A percentile compares a stretch with the other conserved stretches of the same genome.
Evolutionary conservation across 2,329 filamentous ascomycete species (phyloP).

Genomic region (Xylaria sp.): DNA sequence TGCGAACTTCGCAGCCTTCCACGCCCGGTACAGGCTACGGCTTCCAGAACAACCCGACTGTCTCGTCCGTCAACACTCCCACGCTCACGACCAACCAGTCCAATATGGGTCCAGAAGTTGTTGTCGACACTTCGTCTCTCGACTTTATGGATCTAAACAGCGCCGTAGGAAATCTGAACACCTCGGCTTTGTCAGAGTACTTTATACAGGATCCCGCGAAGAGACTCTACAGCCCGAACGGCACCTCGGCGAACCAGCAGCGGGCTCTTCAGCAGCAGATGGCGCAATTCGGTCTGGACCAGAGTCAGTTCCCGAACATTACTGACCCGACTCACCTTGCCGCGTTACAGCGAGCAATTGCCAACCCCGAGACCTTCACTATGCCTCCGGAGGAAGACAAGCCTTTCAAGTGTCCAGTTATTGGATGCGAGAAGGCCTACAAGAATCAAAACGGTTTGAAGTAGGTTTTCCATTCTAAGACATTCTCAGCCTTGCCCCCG

Average conservation of each 20-base stretch:
- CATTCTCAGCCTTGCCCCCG: constrained; percentile 6
- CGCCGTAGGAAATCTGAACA: constrained; percentile 46
- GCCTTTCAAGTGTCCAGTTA: constrained; percentile 94
- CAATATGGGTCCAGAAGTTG: constrained; percentile 52
- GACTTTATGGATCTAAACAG: constrained; percentile 56
- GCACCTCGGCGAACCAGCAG: constrained; percentile 59
- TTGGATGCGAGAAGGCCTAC: constrained; percentile 98
- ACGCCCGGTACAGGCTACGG: constrained; percentile 76
- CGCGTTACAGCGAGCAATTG: constrained; percentile 46
- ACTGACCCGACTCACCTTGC: constrained; percentile 60
- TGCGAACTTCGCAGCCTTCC: constrained; percentile 78
- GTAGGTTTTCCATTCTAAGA: constrained; percentile 46
- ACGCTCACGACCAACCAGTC: constrained; percentile 74
- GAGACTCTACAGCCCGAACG: constrained; percentile 81
- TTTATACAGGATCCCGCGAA: constrained; percentile 93
- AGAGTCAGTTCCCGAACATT: constrained; percentile 69
- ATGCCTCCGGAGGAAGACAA: constrained; percentile 85
- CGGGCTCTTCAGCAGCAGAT: constrained; percentile 59
- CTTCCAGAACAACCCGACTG: constrained; percentile 88
- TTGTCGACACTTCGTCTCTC: constrained; percentile 69
- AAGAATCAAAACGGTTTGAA: constrained; percentile 99
- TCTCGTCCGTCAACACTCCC: constrained; percentile 94
- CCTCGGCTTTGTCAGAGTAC: constrained; percentile 50
- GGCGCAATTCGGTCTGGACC: constrained; percentile 68
- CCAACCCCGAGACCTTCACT: constrained; percentile 51